phyloP scores from a whole-genome alignment of 768 basidiomycete species.

The Suillus ampliporus region DNA sequence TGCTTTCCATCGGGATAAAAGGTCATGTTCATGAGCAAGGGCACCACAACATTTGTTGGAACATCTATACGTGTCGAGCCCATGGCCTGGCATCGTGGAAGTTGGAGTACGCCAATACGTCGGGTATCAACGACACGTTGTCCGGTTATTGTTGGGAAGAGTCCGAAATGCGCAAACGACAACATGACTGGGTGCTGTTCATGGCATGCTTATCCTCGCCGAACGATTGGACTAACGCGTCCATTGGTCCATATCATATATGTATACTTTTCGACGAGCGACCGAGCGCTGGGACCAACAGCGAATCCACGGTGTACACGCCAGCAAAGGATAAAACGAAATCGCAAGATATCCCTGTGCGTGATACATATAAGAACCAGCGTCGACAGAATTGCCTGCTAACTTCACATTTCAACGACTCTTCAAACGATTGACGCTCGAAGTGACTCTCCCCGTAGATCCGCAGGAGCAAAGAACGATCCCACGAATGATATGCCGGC shows the following conservation, averaged over 20 bases:
- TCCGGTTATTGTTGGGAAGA: no score
- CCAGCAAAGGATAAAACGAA: constrained; percentile 8
- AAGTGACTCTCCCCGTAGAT: neutral
- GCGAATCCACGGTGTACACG: neutral
- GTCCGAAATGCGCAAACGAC: neutral
- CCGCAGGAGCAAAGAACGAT: neutral
- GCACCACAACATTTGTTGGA: rapidly evolving
- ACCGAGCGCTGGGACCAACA: neutral
- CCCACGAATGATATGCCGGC: neutral
- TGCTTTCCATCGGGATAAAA: neutral
- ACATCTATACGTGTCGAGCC: constrained; percentile 3
- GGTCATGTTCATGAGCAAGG: neutral
- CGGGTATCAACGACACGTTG: neutral
- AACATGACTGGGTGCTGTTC: neutral
- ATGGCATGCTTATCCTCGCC: neutral
- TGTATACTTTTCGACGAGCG: neutral
- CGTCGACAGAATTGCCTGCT: no score
- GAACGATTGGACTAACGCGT: neutral
- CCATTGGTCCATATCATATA: constrained; percentile 1
- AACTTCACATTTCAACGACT: neutral
- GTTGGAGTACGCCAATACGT: neutral
- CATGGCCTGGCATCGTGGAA: neutral
- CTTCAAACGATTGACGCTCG: neutral
- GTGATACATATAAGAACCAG: no score
- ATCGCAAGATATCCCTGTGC: constrained; percentile 4